A percentile compares a stretch with the other conserved stretches of the same genome.
These are phyloP conservation scores for Daldinia eschscholtzii DNA, from an alignment of 2,329 filamentous ascomycete species.

Conservation along the genomic window DNA sequence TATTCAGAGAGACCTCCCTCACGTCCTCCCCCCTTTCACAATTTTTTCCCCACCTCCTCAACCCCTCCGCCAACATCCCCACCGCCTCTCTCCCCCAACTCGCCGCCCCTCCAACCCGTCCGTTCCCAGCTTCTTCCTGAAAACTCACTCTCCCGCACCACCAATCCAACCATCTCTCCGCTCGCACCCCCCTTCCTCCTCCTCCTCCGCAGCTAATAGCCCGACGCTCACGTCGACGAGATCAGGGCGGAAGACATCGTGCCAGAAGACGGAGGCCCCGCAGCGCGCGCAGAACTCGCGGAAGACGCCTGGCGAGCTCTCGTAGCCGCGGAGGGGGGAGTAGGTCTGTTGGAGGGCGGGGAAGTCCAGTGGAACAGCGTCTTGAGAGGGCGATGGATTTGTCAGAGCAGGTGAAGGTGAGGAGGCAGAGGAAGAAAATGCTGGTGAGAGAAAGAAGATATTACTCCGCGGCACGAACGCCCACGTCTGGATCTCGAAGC, in stretches of 20 bases:
- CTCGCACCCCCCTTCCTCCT: constrained; percentile 58
- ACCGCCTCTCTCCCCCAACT: constrained; percentile 51
- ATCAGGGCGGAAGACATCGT: constrained; percentile 63
- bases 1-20: neutral
- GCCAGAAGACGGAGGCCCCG: constrained; percentile 75
- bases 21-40: neutral
- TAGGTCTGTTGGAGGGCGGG: constrained; percentile 52
- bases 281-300: constrained; percentile 73
- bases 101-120: constrained; percentile 49
- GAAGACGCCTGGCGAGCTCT: constrained; percentile 57
- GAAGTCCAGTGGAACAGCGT: constrained; percentile 54
- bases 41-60: constrained; percentile 24
- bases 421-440: neutral
- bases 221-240: constrained; percentile 75
- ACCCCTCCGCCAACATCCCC: constrained; percentile 43
- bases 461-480: constrained; percentile 72
- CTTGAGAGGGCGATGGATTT: neutral
- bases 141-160: constrained; percentile 70
- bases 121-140: constrained; percentile 62
- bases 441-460: constrained; percentile 58
- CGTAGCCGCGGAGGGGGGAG: constrained; percentile 49
- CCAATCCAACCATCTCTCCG: constrained; percentile 73
- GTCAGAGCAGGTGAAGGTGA: constrained; percentile 28
- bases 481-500: constrained; percentile 75
- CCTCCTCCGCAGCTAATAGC: constrained; percentile 63